Base-by-base conservation (phyloP, 2,329 filamentous ascomycete genomes). In the Scolecobasidium constrictum region DNA sequence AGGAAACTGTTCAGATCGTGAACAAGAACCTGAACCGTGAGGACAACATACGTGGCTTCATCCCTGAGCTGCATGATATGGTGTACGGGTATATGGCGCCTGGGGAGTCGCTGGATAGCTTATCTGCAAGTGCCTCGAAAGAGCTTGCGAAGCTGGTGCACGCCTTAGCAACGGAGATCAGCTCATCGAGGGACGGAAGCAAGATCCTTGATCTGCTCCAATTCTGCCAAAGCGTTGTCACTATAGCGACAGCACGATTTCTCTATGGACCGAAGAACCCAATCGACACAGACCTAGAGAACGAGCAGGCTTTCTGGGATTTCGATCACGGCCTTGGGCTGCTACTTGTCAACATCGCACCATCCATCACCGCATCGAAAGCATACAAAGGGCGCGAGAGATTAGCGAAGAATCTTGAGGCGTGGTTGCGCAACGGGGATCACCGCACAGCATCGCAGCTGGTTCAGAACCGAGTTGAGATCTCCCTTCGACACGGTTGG, bases 221-320 rank as follows among this genome's bases (percentile, higher is more conserved):
- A 1, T 69, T 64, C 64, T 34, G 62, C 9, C 55, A 63, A 9
- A 46, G 61, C 6, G 46, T 58, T 3, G 60, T 69, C 45, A 63
- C 60, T 2, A 41, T 61, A 3, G 63, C 65, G 4, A 65, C 63
- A 0, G 56, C 56, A 6, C 47, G 57, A 19, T 58, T 63, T 3
- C 52, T 73, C 17, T 69, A 64, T 36, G 68, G 69, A 2, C 57
- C 63, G 1, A 45, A 61, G 2, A 68, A 71, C 44, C 66, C 67
- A 0, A 57, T 69, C 22, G 55, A 49, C n/a, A 38, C 52, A 1
- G 49, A 67, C 7, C 51, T 56, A 3, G 47, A 47, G 6, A 47
- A 69, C 3, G 42, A 64, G 2, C 52, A 66, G 5, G 56, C 57
- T n/a, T 56, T 69, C n/a, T 62, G 63, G 63, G 54, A 60, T n/a